phyloP scores from a whole-genome alignment of 495 filamentous ascomycete genomes.

The Penicillium bovifimosum region DNA sequence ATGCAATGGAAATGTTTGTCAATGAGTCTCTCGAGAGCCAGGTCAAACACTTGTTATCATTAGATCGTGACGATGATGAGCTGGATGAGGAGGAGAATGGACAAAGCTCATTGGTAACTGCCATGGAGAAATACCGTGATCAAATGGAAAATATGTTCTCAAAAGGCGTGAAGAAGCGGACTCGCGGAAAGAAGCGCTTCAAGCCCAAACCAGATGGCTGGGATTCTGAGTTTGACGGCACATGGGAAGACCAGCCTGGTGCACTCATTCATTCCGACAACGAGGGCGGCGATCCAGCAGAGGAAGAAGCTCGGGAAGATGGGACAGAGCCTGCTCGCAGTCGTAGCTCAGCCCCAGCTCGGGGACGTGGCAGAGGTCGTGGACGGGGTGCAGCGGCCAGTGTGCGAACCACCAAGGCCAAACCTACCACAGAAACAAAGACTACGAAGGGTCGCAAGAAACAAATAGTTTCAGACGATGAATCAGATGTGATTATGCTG shows the following conservation, averaged over 20 bases:
- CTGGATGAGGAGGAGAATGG: slow-evolving; percentile 57
- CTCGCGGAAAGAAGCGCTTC: slow-evolving; percentile 53
- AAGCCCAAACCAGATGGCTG: slow-evolving; percentile 76
- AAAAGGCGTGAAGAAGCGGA: slow-evolving; percentile 58
- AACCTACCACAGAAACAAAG: slow-evolving; percentile 32
- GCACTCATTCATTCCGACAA: slow-evolving; percentile 57
- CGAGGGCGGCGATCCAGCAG: slow-evolving; percentile 42
- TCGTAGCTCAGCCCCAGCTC: slow-evolving; percentile 27
- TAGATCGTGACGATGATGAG: slow-evolving; percentile 64
- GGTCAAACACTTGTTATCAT: slow-evolving; percentile 62
- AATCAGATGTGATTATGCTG: slow-evolving; percentile 61
- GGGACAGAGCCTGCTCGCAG: slow-evolving; percentile 26
- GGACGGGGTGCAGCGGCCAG: slow-evolving; percentile 41
- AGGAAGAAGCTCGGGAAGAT: slow-evolving; percentile 44
- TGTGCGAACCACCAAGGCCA: slow-evolving; percentile 34
- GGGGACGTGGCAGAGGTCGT: slow-evolving; percentile 48
- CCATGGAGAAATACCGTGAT: slow-evolving; percentile 65
- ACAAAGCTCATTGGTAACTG: slow-evolving; percentile 52
- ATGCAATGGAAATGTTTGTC: slow-evolving; percentile 87
- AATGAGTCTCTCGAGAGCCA: slow-evolving; percentile 71
- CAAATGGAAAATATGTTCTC: slow-evolving; percentile 68
- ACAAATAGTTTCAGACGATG: slow-evolving; percentile 51
- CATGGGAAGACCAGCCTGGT: slow-evolving; percentile 74
- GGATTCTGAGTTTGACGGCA: slow-evolving; percentile 81
- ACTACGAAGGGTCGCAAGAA: slow-evolving; percentile 30